Evolutionary conservation across 1,284 basidiomycete species (phyloP), one percentile per base, ranked within the genome.

Genomic region (Cerioporus squamosus): DNA sequence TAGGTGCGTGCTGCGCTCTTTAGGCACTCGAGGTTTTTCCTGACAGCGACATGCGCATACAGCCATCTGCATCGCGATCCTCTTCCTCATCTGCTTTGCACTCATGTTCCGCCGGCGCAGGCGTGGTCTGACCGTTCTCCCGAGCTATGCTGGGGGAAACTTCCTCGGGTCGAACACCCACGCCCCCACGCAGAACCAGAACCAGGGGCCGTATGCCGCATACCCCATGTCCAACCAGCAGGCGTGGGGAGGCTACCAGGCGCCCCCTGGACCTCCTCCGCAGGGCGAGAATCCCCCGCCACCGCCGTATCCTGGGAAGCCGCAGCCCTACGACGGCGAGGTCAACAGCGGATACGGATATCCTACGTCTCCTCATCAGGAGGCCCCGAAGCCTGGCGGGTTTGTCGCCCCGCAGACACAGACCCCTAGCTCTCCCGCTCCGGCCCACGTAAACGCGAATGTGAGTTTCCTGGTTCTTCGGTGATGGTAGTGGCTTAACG

Each of bases 231-330:
- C 47, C 36, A 46, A 51, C 20, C 47, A 53, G 2, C 54, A 56
- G 15, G n/a, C 56, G 1, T 52, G 46, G 29, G 51, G 51, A 5
- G 44, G 22, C 14, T 54, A 61, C 33, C 57, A 48, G 24, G 51
- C 49, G 18, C 57, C 62, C 3, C 38, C 51, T 0, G 52, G 57
- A 1, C 26, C 12, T n/a, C 53, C 62, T 5, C 59, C 51, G 10
- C 45, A 49, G 18, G 49, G 54, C n/a, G 55, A 55, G 2, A 31
- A 40, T 2, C 40, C 51, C 24, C 64, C 62, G 8, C 62, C 62
- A 6, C 64, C 64, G 29, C 64, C 64, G 2, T 66, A 66, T 44
- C 53, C 59, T 5, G 59, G 60, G 8, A 60, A 59, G 42, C 58
- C 55, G 17, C 48, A 59, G 7, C 40, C 40, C 2, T 63, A 57